Base-by-base conservation (phyloP, 768 basidiomycete genomes). In the Asterophora lycoperdoides region DNA sequence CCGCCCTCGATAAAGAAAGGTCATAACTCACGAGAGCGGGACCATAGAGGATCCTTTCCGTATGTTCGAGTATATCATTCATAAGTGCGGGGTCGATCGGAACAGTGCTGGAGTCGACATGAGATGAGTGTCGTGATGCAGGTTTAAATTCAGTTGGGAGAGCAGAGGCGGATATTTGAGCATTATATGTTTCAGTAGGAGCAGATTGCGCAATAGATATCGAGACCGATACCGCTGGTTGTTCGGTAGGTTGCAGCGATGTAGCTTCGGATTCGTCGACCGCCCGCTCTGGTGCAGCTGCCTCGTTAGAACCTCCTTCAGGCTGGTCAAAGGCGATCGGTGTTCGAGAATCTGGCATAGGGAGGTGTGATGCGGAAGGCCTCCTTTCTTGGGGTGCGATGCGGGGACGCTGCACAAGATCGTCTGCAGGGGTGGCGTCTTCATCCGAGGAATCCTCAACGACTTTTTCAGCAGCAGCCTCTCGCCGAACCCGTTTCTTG, bases 71-170 rank as follows among this genome's bases (percentile, higher is more conserved):
- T 46, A 30, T 50, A 36, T 47, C 52, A 46, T n/a, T 43, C 40
- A 52, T 39, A 11, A 56, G 51, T 26, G 44, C 41, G 18, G 57
- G 54, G 42, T 60, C 56, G 43, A 57, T 60, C n/a, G 55, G 48
- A 37, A 44, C 41, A 14, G 46, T 23, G 17, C 20, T 42, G 8
- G 29, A 13, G 9, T 44, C 30, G 26, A 36, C 17, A 33, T 29
- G 29, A 36, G 45, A 28, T 5, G 35, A 14, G 19, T 3, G 41
- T 32, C 14, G n/a, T 34, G 40, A 14, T 5, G 26, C 20, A 41
- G 39, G 17, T 17, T 48, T 39, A 39, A 35, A 41, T 14, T 40
- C 17, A 20, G 2, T 10, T 3, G 46, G 17, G 13, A 17, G 8
- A 37, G 5, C 7, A 18, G 46, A 7, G 39, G 39, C 23, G 29